Percentiles rank a stretch among this genome's conserved stretches.
phyloP scores from a whole-genome alignment of 73 alveolate species.

The Blepharisma japonicum region DNA sequence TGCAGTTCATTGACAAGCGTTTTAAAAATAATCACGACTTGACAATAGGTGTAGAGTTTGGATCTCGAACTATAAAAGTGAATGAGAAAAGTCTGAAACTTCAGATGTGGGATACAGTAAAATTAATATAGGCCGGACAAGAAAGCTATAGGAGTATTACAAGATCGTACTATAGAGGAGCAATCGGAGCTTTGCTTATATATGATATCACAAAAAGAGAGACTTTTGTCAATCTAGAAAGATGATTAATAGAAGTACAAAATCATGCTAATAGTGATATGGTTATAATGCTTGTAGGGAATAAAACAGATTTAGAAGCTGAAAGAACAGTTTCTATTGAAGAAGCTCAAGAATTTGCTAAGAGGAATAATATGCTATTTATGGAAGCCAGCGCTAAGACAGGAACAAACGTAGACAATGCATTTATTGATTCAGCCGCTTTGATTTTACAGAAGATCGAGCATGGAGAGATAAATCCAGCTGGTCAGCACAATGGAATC shows the following conservation, averaged over 20 bases:
- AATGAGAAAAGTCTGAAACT: conserved; percentile 61
- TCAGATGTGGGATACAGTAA: conserved; percentile 92
- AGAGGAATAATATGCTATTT: conserved; percentile 56
- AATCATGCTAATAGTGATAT: conserved; percentile 42
- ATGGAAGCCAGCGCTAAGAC: conserved; percentile 84
- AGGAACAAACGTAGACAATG: conserved; percentile 56
- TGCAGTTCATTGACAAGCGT: conserved; percentile 67
- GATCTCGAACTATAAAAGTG: conserved; percentile 75
- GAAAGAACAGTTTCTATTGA: conserved; percentile 57
- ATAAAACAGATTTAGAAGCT: conserved; percentile 53
- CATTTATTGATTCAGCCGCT: conserved; percentile 9
- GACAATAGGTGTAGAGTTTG: conserved; percentile 95
- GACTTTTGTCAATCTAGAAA: conserved; percentile 45
- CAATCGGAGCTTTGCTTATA: conserved; percentile 84
- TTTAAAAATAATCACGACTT: conserved; percentile 78
- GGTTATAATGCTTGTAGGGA: conserved; percentile 43
- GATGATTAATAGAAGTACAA: conserved; percentile 50
- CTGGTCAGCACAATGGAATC: conserved; percentile 37
- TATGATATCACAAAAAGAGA: conserved; percentile 83
- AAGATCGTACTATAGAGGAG: conserved; percentile 82
- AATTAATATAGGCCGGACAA: conserved; percentile 72
- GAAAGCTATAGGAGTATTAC: conserved; percentile 89
- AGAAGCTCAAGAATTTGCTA: conserved; percentile 76
- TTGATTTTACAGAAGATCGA: background rate
- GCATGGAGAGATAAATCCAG: conserved; percentile 18